Percentiles rank a stretch among this genome's conserved stretches.
phyloP scores from a whole-genome alignment of 2,329 filamentous ascomycete species.

The Apiospora aurea region DNA sequence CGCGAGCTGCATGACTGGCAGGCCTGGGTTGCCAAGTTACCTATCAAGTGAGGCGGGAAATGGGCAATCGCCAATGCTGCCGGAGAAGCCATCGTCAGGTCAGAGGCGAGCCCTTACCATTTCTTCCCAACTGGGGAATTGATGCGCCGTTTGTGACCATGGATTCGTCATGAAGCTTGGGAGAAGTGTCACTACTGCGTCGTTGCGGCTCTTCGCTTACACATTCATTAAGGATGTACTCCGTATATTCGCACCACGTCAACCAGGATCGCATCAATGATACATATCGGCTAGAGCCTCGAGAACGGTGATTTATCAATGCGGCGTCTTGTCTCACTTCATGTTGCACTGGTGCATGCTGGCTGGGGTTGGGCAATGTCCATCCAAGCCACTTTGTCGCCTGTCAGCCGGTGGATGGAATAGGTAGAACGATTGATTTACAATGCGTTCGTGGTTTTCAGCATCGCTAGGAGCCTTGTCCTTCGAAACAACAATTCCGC shows the following conservation, averaged over 20 bases:
- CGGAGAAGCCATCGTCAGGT: background rate
- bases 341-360: conserved; percentile 8
- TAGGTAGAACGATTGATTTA: background rate
- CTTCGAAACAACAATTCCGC: background rate
- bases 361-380: background rate
- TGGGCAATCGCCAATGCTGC: background rate
- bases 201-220: background rate
- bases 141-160: too few species aligned
- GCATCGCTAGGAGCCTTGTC: background rate
- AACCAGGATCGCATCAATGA: background rate
- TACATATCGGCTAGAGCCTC: background rate
- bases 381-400: conserved; percentile 5
- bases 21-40: background rate
- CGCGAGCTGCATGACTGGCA: background rate
- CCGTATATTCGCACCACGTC: background rate
- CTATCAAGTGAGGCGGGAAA: conserved; percentile 6
- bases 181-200: background rate
- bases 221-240: background rate
- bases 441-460: background rate
- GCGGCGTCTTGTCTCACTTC: background rate
- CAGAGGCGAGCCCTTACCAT: background rate
- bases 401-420: background rate
- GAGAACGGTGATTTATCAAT: background rate
- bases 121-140: background rate
- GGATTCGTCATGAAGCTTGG: background rate